phyloP scores from a whole-genome alignment of 768 basidiomycete genomes.

The Boletus reticuloceps region DNA sequence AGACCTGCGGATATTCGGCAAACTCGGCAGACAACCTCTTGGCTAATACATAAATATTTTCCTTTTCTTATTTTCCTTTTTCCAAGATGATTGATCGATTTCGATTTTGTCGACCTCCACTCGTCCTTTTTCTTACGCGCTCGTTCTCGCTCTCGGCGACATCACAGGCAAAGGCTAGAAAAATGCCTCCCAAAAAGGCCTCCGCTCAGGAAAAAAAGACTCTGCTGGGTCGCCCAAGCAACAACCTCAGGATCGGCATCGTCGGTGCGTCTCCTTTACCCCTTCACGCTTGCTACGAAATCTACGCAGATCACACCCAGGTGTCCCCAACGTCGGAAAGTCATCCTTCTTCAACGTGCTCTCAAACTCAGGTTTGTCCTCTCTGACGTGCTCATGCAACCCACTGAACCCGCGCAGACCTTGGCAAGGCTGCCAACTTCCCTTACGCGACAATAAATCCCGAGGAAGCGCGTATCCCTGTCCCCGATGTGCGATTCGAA shows the following conservation, averaged over 20 bases:
- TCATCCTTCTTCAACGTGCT: slow-evolving; percentile 99
- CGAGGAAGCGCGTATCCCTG: slow-evolving; percentile 93
- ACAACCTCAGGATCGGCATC: slow-evolving; percentile 98
- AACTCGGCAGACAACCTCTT: slow-evolving; percentile 21
- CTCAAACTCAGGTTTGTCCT: slow-evolving; percentile 75
- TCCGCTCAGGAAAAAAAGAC: slow-evolving; percentile 74
- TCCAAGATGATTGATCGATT: slow-evolving; percentile 32
- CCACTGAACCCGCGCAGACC: slow-evolving; percentile 45
- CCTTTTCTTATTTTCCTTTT: not conserved
- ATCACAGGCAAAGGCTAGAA: slow-evolving; percentile 46
- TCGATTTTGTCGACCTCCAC: slow-evolving; percentile 15
- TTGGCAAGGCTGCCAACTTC: slow-evolving; percentile 96
- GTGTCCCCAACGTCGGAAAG: slow-evolving; percentile 96
- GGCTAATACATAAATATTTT: not conserved
- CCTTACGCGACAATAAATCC: slow-evolving; percentile 95
- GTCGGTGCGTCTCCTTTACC: slow-evolving; percentile 67
- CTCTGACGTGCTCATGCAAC: not conserved
- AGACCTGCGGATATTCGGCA: slow-evolving; percentile 8
- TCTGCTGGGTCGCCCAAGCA: slow-evolving; percentile 86
- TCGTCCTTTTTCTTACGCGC: slow-evolving; percentile 16
- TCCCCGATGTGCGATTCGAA: slow-evolving; percentile 91
- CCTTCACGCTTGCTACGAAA: not conserved
- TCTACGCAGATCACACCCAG: slow-evolving; percentile 35
- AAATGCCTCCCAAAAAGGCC: slow-evolving; percentile 92
- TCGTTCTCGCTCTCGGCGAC: slow-evolving; percentile 39